Conservation (phyloP, 306 rosid genomes). For the Ormosia semicastrata region DNA sequence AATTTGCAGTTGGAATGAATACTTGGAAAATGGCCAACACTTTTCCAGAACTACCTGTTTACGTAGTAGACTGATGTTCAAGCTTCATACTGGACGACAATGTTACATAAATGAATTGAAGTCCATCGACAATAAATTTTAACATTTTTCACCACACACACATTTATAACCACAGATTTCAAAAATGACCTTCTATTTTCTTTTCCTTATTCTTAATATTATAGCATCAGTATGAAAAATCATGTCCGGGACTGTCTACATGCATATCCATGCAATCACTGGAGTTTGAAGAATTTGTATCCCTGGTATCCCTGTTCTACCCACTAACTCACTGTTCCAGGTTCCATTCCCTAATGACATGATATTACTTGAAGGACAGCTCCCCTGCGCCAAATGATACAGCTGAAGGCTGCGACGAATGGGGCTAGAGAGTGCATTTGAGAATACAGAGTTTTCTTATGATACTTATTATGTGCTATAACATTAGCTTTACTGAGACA, state of each 20-base stretch:
- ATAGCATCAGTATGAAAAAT: constrained; percentile 49
- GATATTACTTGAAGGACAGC: constrained; percentile 37
- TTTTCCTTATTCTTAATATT: constrained; percentile 25
- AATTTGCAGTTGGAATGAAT: background rate
- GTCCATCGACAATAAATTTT: constrained; percentile 27
- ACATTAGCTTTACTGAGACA: constrained; percentile 36
- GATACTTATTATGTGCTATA: constrained; percentile 17
- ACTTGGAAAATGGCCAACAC: background rate
- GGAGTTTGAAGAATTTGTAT: constrained; percentile 51
- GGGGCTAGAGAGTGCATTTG: constrained; percentile 76
- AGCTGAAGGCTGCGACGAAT: constrained; percentile 70
- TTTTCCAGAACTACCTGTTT: background rate
- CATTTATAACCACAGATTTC: constrained; percentile 25
- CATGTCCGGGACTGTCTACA: constrained; percentile 61
- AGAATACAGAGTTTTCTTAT: constrained; percentile 52
- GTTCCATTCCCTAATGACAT: constrained; percentile 48
- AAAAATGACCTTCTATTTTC: constrained; percentile 10
- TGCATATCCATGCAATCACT: constrained; percentile 72
- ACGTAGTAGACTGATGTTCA: background rate
- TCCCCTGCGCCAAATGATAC: constrained; percentile 59
- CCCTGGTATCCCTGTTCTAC: constrained; percentile 60
- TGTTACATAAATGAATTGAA: constrained; percentile 25
- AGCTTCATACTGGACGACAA: constrained; percentile 32
- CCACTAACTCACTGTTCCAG: constrained; percentile 43
- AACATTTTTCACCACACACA: constrained; percentile 26